Percentiles rank a stretch among this genome's conserved stretches.
These are phyloP conservation scores for Jimgerdemannia flammicorona DNA, from an alignment of 192 early-diverging fungal species.

Conservation along the genomic window DNA sequence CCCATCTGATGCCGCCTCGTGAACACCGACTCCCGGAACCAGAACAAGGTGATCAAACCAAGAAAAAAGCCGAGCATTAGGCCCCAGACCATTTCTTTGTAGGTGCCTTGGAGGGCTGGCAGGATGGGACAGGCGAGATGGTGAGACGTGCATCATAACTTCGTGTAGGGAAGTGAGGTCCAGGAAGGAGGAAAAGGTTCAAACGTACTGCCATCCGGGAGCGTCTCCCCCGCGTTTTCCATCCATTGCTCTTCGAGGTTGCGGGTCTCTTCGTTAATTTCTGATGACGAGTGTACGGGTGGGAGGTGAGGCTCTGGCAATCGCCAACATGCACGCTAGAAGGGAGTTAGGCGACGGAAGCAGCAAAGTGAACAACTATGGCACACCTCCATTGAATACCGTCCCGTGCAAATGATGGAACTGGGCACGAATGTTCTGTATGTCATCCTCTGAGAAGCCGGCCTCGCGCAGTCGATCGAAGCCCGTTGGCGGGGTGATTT, in stretches of 20 bases:
- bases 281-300: slow-evolving; percentile 3
- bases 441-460: slow-evolving; percentile 56
- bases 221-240: slow-evolving; percentile 46
- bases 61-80: slow-evolving; percentile 54
- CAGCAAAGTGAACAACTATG: too few species aligned
- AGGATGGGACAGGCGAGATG: slow-evolving; percentile 5
- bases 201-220: slow-evolving; percentile 54
- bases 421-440: slow-evolving; percentile 45
- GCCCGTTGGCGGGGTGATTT: slow-evolving; percentile 39
- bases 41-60: slow-evolving; percentile 47
- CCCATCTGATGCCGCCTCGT: slow-evolving; percentile 48
- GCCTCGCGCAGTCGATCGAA: slow-evolving; percentile 56
- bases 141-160: too few species aligned
- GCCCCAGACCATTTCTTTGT: slow-evolving; percentile 52
- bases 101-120: slow-evolving; percentile 36
- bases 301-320: neutral
- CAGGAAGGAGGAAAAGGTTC: neutral
- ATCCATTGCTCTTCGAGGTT: slow-evolving; percentile 56
- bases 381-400: neutral
- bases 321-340: neutral
- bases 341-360: neutral
- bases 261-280: slow-evolving; percentile 29
- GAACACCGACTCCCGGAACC: slow-evolving; percentile 52
- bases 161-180: neutral
- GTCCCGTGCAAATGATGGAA: slow-evolving; percentile 52